These are phyloP conservation scores for Wickerhamiella azyma DNA, from an alignment of 805 yeast genomes.

Conservation along the genomic window DNA sequence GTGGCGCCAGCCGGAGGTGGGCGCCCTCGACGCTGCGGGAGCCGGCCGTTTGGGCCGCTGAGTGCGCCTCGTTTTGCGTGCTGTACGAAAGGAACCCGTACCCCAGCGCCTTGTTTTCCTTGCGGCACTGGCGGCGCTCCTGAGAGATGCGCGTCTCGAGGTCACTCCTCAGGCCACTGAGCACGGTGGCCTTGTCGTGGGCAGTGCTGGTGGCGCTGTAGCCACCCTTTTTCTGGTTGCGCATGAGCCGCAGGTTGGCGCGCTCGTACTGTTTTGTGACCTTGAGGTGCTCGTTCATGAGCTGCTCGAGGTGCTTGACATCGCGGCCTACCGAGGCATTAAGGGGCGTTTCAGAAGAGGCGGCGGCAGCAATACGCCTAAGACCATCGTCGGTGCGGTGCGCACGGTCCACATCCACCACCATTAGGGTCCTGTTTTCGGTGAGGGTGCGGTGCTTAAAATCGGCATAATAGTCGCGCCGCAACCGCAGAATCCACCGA, in stretches of 20 bases:
- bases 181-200: slow-evolving; percentile 12
- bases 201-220: neutral
- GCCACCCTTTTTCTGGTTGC: neutral
- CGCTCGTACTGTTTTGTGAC: slow-evolving; percentile 20
- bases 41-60: slow-evolving; percentile 13
- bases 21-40: slow-evolving; percentile 12
- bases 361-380: slow-evolving; percentile 3
- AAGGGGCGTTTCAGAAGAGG: neutral
- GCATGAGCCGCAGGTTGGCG: neutral
- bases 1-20: slow-evolving; percentile 22
- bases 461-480: slow-evolving; percentile 17
- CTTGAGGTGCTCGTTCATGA: slow-evolving; percentile 19
- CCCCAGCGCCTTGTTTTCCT: slow-evolving; percentile 12
- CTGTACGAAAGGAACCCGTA: slow-evolving; percentile 26
- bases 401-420: slow-evolving; percentile 22
- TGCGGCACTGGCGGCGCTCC: slow-evolving; percentile 15
- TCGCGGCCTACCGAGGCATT: slow-evolving; percentile 21
- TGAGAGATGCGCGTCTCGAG: slow-evolving; percentile 18
- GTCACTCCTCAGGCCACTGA: slow-evolving; percentile 8
- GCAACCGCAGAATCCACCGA: slow-evolving; percentile 17
- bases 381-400: slow-evolving; percentile 21
- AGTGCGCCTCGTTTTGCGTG: slow-evolving; percentile 18
- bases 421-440: slow-evolving; percentile 24
- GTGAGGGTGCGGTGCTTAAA: slow-evolving; percentile 18
- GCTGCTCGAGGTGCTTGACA: slow-evolving; percentile 18